Base-by-base conservation (phyloP, 2,329 filamentous ascomycete genomes). In the Trichoderma sp. region DNA sequence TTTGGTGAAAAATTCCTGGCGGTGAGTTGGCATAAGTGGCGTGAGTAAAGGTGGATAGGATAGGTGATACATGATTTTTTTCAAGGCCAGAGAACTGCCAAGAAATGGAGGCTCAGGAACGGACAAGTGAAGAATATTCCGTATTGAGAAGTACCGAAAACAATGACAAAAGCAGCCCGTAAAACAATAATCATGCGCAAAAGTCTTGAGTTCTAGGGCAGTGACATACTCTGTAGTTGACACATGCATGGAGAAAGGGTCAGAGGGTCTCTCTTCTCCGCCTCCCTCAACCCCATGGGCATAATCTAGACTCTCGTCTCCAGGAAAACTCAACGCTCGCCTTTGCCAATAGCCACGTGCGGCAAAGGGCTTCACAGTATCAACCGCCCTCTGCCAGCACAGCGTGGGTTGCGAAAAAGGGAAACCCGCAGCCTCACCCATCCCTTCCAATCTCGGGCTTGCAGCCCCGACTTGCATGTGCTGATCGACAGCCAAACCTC, bases 381-480 rank as follows among this genome's bases (percentile, higher is more conserved):
- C 2, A 54, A 54, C 21, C 8, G 6, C 6, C 46, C 10, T 24
- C 18, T 14, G 21, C 16, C 28, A 56, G 28, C 54, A 11, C 21
- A 13, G 51, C 24, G 51, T 6, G 51, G 51, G 13, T 43, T 21
- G 5, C 16, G 37, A 1, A 43, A 6, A 37, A 32, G 21, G 32
- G 32, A 34, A 26, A 46, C 55, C 61, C 16, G 52, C 32, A 64
- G 32, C 26, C 52, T 58, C 24, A 28, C 21, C 61, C 10, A 26
- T 21, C 51, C 49, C 51, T 43, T 32, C 61, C 21, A 30, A 14
- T 46, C 61, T 66, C 61, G 61, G 46, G 61, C 37, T 56, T 56
- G 24, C 61, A 43, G n/a, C 51, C 34, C 61, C 37, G 37, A 49
- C 32, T 56, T 66, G 61, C 61, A 66, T 66, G 61, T 58, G 52